Percentiles rank a stretch among this genome's conserved stretches.
Evolutionary conservation across 2,329 filamentous ascomycete species (phyloP).

Genomic region (Penicillium sp.): DNA sequence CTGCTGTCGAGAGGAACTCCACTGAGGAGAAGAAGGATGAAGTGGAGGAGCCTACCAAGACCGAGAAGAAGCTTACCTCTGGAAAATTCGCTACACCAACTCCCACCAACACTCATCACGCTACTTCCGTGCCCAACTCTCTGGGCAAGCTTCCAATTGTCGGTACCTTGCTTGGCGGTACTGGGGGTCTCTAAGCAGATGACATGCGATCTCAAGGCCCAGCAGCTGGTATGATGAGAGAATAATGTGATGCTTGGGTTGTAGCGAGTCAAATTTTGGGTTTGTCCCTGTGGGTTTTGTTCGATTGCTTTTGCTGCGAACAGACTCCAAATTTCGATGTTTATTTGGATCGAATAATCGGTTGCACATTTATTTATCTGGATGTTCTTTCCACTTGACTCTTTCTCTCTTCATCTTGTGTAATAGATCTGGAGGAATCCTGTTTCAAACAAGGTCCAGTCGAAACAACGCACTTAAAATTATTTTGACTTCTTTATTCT

Average conservation of each 20-base stretch:
- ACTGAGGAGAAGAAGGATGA: slow-evolving; percentile 3
- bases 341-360: neutral
- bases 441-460: neutral
- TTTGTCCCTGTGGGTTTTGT: neutral
- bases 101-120: slow-evolving; percentile 11
- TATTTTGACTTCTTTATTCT: too few species aligned
- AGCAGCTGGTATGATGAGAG: neutral
- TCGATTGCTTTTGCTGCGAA: neutral
- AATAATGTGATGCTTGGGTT: neutral
- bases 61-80: slow-evolving; percentile 18
- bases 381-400: neutral
- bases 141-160: slow-evolving; percentile 25
- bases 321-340: too few species aligned
- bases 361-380: neutral
- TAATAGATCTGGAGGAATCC: neutral
- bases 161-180: slow-evolving; percentile 21
- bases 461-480: too few species aligned
- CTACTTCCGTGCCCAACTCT: slow-evolving; percentile 17
- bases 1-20: neutral
- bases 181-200: slow-evolving; percentile 14
- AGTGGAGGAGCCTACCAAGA: slow-evolving; percentile 5
- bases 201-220: neutral
- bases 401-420: neutral
- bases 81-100: slow-evolving; percentile 24
- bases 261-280: neutral